Evolutionary conservation across 2,329 filamentous ascomycete genomes (phyloP).

Genomic region (Fusarium virguliforme): DNA sequence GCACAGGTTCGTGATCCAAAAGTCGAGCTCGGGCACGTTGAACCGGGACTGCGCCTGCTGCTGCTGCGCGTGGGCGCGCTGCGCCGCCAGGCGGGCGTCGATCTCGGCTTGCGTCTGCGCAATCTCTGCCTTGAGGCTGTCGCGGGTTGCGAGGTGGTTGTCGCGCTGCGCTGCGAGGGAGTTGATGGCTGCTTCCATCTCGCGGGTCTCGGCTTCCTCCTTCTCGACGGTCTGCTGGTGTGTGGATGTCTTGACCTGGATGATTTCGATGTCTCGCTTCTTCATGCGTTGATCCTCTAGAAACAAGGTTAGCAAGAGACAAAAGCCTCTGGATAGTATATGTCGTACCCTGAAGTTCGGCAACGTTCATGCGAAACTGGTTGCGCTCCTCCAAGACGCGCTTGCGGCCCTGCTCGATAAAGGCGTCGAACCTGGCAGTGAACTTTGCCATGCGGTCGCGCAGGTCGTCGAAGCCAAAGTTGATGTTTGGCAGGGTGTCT

Average conservation of each 20-base stretch:
- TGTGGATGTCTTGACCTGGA: constrained; percentile 78
- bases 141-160: constrained; percentile 70
- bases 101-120: constrained; percentile 80
- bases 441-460: constrained; percentile 97
- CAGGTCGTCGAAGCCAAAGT: constrained; percentile 96
- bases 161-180: constrained; percentile 74
- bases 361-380: constrained; percentile 90
- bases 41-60: constrained; percentile 88
- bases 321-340: constrained; percentile 27
- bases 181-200: constrained; percentile 78
- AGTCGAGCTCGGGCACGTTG: constrained; percentile 93
- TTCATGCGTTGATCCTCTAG: constrained; percentile 93
- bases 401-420: constrained; percentile 93
- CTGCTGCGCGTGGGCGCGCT: constrained; percentile 79
- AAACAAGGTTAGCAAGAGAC: constrained; percentile 4
- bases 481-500: constrained; percentile 87
- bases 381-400: constrained; percentile 94
- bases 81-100: constrained; percentile 78
- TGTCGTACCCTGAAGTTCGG: constrained; percentile 87
- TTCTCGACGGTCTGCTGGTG: constrained; percentile 83
- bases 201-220: constrained; percentile 82
- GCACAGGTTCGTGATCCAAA: constrained; percentile 94
- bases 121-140: constrained; percentile 74
- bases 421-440: constrained; percentile 89
- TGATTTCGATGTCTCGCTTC: constrained; percentile 88